Percentiles rank a stretch among this genome's conserved stretches.
Evolutionary conservation across 768 basidiomycete species (phyloP).

Genomic region (Exsudoporus frostii): DNA sequence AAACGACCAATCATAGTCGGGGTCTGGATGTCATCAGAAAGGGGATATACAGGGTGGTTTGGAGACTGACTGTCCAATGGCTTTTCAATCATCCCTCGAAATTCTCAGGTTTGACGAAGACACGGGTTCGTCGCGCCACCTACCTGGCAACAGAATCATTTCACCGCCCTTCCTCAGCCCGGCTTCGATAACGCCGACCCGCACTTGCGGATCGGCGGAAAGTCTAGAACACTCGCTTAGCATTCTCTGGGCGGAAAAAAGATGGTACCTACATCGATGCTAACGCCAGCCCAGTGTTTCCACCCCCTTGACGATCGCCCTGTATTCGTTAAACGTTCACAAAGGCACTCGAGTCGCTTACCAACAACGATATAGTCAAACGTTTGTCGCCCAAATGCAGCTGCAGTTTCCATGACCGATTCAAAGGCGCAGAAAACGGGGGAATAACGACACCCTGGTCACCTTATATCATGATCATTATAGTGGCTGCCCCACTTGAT

Average conservation of each 20-base stretch:
- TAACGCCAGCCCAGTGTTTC: slow-evolving; percentile 14
- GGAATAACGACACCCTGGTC: neutral
- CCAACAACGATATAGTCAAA: slow-evolving; percentile 21
- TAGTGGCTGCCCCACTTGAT: neutral
- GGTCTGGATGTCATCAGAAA: slow-evolving; percentile 6
- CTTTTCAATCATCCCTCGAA: slow-evolving; percentile 8
- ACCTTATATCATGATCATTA: neutral
- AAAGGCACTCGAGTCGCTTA: neutral
- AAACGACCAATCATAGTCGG: slow-evolving; percentile 16
- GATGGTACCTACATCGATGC: slow-evolving; percentile 9
- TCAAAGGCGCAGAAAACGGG: neutral
- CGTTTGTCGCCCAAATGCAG: slow-evolving; percentile 3
- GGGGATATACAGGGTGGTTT: neutral
- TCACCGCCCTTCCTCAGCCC: slow-evolving; percentile 13
- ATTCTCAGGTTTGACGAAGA: neutral
- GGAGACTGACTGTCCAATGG: slow-evolving; percentile 6
- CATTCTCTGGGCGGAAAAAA: neutral
- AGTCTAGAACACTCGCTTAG: slow-evolving; percentile 7
- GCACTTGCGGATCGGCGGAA: neutral
- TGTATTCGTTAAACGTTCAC: neutral
- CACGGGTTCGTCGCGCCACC: neutral
- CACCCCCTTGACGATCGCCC: slow-evolving; percentile 4
- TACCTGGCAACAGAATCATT: slow-evolving; percentile 11
- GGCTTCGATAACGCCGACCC: slow-evolving; percentile 16
- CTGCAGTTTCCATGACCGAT: slow-evolving; percentile 4